Evolutionary conservation across 352 stramenopile genomes (phyloP).

Genomic region (Discostella stelligera): DNA sequence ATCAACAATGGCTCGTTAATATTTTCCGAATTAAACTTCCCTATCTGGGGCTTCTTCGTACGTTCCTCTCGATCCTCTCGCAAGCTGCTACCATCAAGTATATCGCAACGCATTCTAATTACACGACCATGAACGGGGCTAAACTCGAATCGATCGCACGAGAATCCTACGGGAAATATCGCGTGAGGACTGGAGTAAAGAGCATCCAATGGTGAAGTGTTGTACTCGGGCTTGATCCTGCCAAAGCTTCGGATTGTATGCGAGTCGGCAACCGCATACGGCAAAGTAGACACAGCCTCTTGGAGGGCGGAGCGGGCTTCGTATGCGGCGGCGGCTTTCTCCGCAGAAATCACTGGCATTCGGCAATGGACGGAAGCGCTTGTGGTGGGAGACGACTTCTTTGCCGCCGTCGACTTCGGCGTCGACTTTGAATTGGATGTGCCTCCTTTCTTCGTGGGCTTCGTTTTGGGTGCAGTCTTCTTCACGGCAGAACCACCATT

Average conservation of each 20-base stretch:
- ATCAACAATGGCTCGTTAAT: conserved; percentile 9
- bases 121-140: conserved; percentile 76
- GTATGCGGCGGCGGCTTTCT: conserved; percentile 57
- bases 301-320: conserved; percentile 51
- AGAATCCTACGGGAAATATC: conserved; percentile 81
- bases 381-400: conserved; percentile 10
- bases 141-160: conserved; percentile 80
- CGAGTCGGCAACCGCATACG: conserved; percentile 47
- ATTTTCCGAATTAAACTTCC: conserved; percentile 11
- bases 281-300: conserved; percentile 54
- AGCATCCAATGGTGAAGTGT: conserved; percentile 22
- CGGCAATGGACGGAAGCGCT: neutral
- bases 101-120: conserved; percentile 78
- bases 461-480: conserved; percentile 18
- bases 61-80: conserved; percentile 34
- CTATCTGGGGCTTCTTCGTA: conserved; percentile 5
- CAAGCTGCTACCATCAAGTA: conserved; percentile 69
- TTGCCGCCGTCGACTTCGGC: conserved; percentile 21
- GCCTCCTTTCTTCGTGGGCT: neutral
- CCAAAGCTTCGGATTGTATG: conserved; percentile 71
- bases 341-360: conserved; percentile 33
- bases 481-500: conserved; percentile 25
- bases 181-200: conserved; percentile 61
- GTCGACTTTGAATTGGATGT: conserved; percentile 5
- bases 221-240: conserved; percentile 55